phyloP scores from a whole-genome alignment of 1,284 basidiomycete genomes.

The Melampsora larici-populina region DNA sequence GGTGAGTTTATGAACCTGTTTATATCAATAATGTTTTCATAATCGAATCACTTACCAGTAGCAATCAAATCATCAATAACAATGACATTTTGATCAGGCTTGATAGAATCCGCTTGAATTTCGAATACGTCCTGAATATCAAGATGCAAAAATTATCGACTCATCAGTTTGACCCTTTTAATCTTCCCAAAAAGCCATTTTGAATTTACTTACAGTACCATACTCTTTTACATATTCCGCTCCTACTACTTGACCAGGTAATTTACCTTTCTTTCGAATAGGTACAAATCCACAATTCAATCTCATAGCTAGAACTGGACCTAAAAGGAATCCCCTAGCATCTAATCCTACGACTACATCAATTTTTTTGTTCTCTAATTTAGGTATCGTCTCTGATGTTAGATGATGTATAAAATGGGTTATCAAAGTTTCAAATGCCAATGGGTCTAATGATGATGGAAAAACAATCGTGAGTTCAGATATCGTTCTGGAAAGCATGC shows the following conservation, averaged over 20 bases:
- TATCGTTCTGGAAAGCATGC: no score
- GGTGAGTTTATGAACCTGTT: not conserved
- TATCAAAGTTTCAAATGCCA: conserved; percentile 65
- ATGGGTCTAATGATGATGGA: conserved; percentile 47
- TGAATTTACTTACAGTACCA: conserved; percentile 63
- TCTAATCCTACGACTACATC: conserved; percentile 95
- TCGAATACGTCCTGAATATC: conserved; percentile 75
- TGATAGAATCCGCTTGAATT: conserved; percentile 84
- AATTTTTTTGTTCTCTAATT: conserved; percentile 64
- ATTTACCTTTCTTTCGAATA: conserved; percentile 88
- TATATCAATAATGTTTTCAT: not conserved
- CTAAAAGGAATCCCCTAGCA: conserved; percentile 92
- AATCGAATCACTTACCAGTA: conserved; percentile 64
- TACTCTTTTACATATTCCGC: conserved; percentile 92
- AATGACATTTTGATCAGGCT: conserved; percentile 76
- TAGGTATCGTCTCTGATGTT: conserved; percentile 65
- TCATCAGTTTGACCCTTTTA: not conserved
- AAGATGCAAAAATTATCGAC: not conserved
- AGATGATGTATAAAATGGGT: conserved; percentile 85
- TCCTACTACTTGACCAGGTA: conserved; percentile 77
- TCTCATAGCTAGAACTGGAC: conserved; percentile 84
- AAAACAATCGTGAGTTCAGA: not conserved
- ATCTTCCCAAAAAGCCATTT: not conserved
- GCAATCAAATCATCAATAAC: conserved; percentile 96
- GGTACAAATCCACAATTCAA: conserved; percentile 94